Base-by-base conservation (phyloP, 129 eudicot genomes). In the Silybum marianum region DNA sequence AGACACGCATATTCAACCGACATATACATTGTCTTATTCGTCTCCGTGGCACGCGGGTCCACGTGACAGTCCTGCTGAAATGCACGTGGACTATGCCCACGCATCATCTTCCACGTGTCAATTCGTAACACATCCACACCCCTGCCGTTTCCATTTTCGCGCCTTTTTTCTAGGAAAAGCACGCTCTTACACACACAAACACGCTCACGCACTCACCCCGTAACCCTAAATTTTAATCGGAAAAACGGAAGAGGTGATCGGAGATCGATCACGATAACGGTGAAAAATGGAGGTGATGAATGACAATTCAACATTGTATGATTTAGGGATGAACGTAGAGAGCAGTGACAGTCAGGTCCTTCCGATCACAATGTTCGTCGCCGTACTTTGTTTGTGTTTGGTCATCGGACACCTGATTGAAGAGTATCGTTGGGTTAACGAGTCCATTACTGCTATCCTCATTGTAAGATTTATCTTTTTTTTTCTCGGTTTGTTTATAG, bases 361-460 rank as follows among this genome's bases (percentile, higher is more conserved):
- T 16, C 85, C 93, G 36, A 89, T 89, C 48, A 82, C 97, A 36
- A 72, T 93, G 44, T 93, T 93, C 76, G 86, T 93, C 14, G 95
- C 92, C 0, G 87, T 93, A 19, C 84, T 93, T 5, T 90, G 95
- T 77, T 80, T 93, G 6, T 90, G 95, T 79, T 46, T 93, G 72
- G 86, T 93, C 77, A 70, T 93, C 71, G 97, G 95, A 30, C 97
- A 93, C 81, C 81, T 93, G 87, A 87, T 93, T 62, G 97, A 90
- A 86, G 91, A 91, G 42, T 82, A 89, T 75, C 96, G 92, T 1
- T 91, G 96, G 96, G 80, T 87, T 77, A 91, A 91, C 75, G 96
- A 91, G 70, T 91, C 93, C 25, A 85, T 91, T 13, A 89, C 93
- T 81, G 89, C 95, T 79, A 88, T 93, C 19, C 7, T 90, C 67